phyloP scores from a whole-genome alignment of 1,284 basidiomycete genomes.

The Malassezia brasiliensis region DNA sequence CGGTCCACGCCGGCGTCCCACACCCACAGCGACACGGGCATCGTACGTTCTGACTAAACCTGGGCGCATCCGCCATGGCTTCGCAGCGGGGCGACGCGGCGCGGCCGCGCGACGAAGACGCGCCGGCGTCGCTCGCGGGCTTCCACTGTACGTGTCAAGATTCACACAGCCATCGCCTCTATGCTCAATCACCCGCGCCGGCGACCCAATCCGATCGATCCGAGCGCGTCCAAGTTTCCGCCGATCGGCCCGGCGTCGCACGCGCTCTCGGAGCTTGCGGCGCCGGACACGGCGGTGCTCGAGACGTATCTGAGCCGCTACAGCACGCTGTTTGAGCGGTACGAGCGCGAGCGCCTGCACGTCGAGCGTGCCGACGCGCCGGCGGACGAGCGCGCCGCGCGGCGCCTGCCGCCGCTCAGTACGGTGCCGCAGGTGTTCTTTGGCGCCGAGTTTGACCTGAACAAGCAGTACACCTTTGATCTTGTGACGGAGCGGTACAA shows the following conservation, averaged over 20 bases:
- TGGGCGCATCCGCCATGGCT: not conserved
- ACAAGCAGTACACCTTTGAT: constrained; percentile 71
- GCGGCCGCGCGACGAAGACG: not conserved
- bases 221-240: constrained; percentile 38
- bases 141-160: constrained; percentile 20
- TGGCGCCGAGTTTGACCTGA: constrained; percentile 69
- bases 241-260: constrained; percentile 26
- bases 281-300: constrained; percentile 27
- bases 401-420: constrained; percentile 54
- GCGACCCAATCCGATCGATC: constrained; percentile 38
- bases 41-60: constrained; percentile 2
- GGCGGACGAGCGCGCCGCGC: constrained; percentile 16
- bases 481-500: constrained; percentile 61
- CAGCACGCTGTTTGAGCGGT: constrained; percentile 38
- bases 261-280: constrained; percentile 31
- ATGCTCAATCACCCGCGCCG: constrained; percentile 44
- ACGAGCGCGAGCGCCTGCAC: constrained; percentile 35
- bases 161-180: constrained; percentile 28
- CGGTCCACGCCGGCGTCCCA: constrained; percentile 5
- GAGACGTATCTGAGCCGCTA: constrained; percentile 36
- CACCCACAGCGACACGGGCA: constrained; percentile 3
- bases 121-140: constrained; percentile 17
- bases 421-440: constrained; percentile 69
- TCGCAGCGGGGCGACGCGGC: not conserved
- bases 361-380: constrained; percentile 19